Conservation (phyloP, 2,329 filamentous ascomycete genomes). For the Aspergillus glaucus region DNA sequence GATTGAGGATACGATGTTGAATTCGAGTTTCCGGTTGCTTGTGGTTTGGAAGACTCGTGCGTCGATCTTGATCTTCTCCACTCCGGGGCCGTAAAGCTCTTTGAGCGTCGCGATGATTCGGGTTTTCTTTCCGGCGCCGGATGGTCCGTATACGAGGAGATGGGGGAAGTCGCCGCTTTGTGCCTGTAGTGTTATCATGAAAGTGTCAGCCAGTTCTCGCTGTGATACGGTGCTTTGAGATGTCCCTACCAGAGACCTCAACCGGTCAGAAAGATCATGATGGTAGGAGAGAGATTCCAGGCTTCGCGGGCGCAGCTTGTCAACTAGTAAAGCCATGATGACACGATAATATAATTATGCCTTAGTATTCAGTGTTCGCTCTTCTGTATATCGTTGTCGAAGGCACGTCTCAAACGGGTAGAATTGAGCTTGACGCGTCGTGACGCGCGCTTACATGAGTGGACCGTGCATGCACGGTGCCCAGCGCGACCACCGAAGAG, state of each 20-base stretch:
- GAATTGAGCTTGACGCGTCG: slow-evolving; percentile 28
- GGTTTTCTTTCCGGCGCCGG: slow-evolving; percentile 95
- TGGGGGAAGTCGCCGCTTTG: slow-evolving; percentile 97
- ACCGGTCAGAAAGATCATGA: slow-evolving; percentile 74
- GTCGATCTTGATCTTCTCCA: slow-evolving; percentile 99
- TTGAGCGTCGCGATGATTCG: slow-evolving; percentile 92
- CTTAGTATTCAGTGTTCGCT: neutral
- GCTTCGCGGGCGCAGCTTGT: slow-evolving; percentile 52
- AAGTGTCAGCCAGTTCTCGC: slow-evolving; percentile 4
- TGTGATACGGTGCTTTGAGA: neutral
- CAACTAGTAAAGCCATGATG: slow-evolving; percentile 58
- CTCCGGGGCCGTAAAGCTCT: slow-evolving; percentile 88
- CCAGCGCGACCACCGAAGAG: neutral
- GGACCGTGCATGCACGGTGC: slow-evolving; percentile 30
- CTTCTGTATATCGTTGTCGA: neutral
- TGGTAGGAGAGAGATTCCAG: slow-evolving; percentile 71
- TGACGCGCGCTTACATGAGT: slow-evolving; percentile 34
- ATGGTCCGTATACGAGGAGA: slow-evolving; percentile 92
- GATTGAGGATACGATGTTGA: slow-evolving; percentile 95
- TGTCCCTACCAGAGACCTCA: slow-evolving; percentile 68
- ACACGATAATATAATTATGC: neutral
- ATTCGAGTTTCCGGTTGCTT: slow-evolving; percentile 94
- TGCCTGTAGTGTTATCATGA: slow-evolving; percentile 51
- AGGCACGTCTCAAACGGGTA: slow-evolving; percentile 8
- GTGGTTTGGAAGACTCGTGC: slow-evolving; percentile 93